A percentile compares a stretch with the other conserved stretches of the same genome.
phyloP scores from a whole-genome alignment of 495 filamentous ascomycete genomes.

The Apiosordaria backusii region DNA sequence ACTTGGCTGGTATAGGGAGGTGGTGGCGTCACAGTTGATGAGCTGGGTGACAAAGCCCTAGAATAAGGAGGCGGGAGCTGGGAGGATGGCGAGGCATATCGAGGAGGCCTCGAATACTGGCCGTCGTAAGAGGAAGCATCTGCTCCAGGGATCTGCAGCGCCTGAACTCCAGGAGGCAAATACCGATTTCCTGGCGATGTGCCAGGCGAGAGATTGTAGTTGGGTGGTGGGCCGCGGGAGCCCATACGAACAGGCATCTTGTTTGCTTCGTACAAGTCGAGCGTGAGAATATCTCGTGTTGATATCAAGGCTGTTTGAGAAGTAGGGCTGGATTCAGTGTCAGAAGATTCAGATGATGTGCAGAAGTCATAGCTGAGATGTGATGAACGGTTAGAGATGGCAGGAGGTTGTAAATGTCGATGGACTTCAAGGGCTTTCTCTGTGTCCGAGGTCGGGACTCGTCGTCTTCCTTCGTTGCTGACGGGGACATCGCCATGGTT shows the following conservation, averaged over 20 bases:
- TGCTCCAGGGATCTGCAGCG: conserved; percentile 23
- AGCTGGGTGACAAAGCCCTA: conserved; percentile 16
- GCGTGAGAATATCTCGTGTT: conserved; percentile 43
- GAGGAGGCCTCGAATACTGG: conserved; percentile 23
- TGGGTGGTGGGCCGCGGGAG: conserved; percentile 20
- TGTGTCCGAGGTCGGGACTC: conserved; percentile 16
- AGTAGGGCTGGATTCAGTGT: conserved; percentile 19
- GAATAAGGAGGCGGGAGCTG: conserved; percentile 30
- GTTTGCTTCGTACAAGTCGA: conserved; percentile 34
- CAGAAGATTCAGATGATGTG: conserved; percentile 33
- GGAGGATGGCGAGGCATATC: conserved; percentile 31
- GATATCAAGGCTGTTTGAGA: conserved; percentile 41
- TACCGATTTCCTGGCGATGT: conserved; percentile 30
- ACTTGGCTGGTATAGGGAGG: conserved; percentile 28
- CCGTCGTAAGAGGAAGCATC: conserved; percentile 10
- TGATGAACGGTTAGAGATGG: conserved; percentile 22
- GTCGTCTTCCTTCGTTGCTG: conserved; percentile 40
- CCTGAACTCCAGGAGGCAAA: conserved; percentile 21
- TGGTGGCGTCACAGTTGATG: conserved; percentile 20
- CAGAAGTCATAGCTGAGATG: conserved; percentile 35
- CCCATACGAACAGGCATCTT: conserved; percentile 32
- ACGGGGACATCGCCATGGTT: conserved; percentile 17
- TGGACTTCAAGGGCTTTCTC: conserved; percentile 18
- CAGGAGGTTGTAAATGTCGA: conserved; percentile 18
- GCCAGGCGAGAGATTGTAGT: conserved; percentile 30